A percentile compares a stretch with the other conserved stretches of the same genome.
Conservation (phyloP, 2,329 filamentous ascomycete species). For the Ilyonectria robusta region DNA sequence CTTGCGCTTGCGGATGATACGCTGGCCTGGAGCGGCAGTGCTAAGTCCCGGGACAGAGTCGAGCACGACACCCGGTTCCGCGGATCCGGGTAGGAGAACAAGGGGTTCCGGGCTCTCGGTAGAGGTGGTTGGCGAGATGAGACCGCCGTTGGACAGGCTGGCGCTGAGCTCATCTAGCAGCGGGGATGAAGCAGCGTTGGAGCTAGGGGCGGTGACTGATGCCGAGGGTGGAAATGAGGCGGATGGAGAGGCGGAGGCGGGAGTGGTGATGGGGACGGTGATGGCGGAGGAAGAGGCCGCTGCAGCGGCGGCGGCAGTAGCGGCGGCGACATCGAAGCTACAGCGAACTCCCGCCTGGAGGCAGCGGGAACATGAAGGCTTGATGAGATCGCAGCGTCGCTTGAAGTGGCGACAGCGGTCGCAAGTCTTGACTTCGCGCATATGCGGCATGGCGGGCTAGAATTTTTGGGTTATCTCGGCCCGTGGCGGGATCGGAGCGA, state of each 20-base stretch:
- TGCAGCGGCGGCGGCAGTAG: conserved; percentile 29
- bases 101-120: conserved; percentile 48
- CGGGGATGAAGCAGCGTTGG: conserved; percentile 33
- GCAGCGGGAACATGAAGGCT: conserved; percentile 54
- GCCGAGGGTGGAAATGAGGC: conserved; percentile 1
- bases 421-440: conserved; percentile 55
- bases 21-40: conserved; percentile 28
- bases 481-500: conserved; percentile 28
- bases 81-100: conserved; percentile 11
- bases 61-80: conserved; percentile 24
- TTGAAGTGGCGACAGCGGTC: conserved; percentile 55
- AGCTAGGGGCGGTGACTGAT: conserved; percentile 14
- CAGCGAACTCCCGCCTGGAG: conserved; percentile 52
- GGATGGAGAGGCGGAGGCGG: conserved; percentile 12
- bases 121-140: conserved; percentile 50
- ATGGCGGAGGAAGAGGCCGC: conserved; percentile 34
- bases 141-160: conserved; percentile 38
- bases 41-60: conserved; percentile 18
- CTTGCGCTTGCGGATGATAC: conserved; percentile 53
- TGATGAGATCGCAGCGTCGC: conserved; percentile 53
- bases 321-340: conserved; percentile 49
- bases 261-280: conserved; percentile 30
- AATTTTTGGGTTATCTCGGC: conserved; percentile 29
- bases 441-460: conserved; percentile 46
- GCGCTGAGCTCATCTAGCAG: conserved; percentile 32